Percentiles rank a stretch among this genome's conserved stretches.
Evolutionary conservation across 2,329 filamentous ascomycete species (phyloP).

Genomic region (Botryotinia globosa): DNA sequence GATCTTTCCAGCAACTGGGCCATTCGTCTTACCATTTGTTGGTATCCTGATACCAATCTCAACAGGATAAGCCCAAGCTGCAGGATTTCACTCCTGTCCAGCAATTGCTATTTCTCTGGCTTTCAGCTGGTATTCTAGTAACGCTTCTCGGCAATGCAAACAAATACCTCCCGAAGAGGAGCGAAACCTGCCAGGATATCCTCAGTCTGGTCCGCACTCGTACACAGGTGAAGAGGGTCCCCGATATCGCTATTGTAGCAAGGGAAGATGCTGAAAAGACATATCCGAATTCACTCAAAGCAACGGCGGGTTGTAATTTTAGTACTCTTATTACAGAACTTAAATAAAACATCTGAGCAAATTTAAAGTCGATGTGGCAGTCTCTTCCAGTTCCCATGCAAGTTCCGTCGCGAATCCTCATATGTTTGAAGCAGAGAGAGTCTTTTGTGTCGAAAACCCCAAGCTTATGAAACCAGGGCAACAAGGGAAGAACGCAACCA

Average conservation of each 20-base stretch:
- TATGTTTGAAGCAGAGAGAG: not conserved
- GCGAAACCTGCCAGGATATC: conserved; percentile 46
- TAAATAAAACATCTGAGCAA: not conserved
- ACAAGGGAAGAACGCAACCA: too few relatives aligned
- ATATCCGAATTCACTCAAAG: not conserved
- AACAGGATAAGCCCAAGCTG: not conserved
- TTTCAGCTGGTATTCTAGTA: conserved; percentile 66
- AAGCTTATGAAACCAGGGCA: not conserved
- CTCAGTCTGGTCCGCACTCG: not conserved
- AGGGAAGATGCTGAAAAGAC: not conserved
- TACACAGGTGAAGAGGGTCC: not conserved
- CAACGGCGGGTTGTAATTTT: too few relatives aligned
- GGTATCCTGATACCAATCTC: not conserved
- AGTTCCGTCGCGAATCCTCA: not conserved
- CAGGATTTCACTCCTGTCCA: not conserved
- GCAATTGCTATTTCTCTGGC: conserved; percentile 71
- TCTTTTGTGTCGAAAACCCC: not conserved
- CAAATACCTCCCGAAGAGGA: conserved; percentile 63
- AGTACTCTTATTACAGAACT: not conserved
- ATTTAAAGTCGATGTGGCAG: not conserved
- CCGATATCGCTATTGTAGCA: not conserved
- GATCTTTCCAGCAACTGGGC: not conserved
- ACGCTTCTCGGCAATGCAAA: conserved; percentile 73
- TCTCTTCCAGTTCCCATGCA: not conserved
- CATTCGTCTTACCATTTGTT: not conserved